Base-by-base conservation (phyloP, 768 basidiomycete genomes). In the Tephrocybe rancida region DNA sequence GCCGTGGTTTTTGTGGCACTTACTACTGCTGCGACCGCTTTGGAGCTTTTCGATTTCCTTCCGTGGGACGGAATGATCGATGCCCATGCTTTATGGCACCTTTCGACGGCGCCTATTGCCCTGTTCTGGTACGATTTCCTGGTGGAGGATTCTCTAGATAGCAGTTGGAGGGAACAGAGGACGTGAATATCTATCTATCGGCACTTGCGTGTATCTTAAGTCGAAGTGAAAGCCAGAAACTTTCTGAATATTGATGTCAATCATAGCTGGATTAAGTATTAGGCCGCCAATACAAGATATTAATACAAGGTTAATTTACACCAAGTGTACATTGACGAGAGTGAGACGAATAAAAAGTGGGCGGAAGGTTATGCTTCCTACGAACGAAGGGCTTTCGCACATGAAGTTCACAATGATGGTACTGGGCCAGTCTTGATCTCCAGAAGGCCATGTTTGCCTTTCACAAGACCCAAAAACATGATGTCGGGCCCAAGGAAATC, bases 41-140 rank as follows among this genome's bases (percentile, higher is more conserved):
- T 99, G 27, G 96, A 99, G 64, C 66, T 99, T 3, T 85, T 96
- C 57, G 96, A 99, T 66, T 98, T 98, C 63, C 83, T 94, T 0
- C 91, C 94, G 0, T 77, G 86, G 69, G 64, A 65, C n/a, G 69
- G 94, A 29, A 67, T 85, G 6, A 74, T 98, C 18, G 96, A 98
- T 65, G 94, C 95, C 0, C 97, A 98, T 68, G 79, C 93, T 2
- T 70, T 98, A 14, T 98, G 96, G 97, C 96, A 99, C 68, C 74
- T 90, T 7, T 79, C 84, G 3, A 99, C 96, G 0, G 87, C 81
- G 0, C 87, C 88, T 0, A 82, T 98, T 27, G 83, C 86, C 3
- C 64, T 79, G 43, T 75, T 82, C 42, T 98, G 96, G 95, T 98
- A 96, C 62, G 73, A 80, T n/a, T 95, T 96, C 61, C 67, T 95